Base-by-base conservation (phyloP, 768 basidiomycete genomes). In the Rhizopogon sp. region DNA sequence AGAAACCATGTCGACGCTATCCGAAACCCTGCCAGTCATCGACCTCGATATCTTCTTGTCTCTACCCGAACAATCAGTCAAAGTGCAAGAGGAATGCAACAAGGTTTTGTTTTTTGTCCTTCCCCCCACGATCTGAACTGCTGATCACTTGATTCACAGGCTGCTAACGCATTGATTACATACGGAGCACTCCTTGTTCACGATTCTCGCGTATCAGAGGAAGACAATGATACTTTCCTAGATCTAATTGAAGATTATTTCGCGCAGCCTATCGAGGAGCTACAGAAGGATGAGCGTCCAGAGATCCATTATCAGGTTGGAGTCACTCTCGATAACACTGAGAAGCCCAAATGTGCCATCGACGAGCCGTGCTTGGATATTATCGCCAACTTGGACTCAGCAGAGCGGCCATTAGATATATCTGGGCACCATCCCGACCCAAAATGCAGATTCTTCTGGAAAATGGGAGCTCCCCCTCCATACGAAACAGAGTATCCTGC, bases 211-310 rank as follows among this genome's bases (percentile, higher is more conserved):
- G 91, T 94, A 20, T 81, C 84, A 4, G 90, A 92, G 64, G 75
- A 82, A 22, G 89, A 93, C 68, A 98, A 98, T 67, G 66, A 76
- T 31, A 72, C 73, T 11, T 98, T 98, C 68, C 79, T 98, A 40
- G 89, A 97, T 72, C 76, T 96, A 45, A 77, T 95, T 42, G 95
- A 98, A 67, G 92, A 95, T 68, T 98, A 98, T 70, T 98, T 98
- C 65, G 77, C 79, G 6, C 93, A 93, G 66, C 79, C 85, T 0
- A 65, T 76, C 35, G 71, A 72, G 2, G 76, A 74, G 1, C 74
- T 98, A 54, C 76, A 79, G 74, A 76, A 81, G 60, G 95, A 98
- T 58, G 86, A 91, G 66, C 82, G 85, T 16, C 91, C 92, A 0
- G 91, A 97, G 60, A 74, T 91, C 10, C 84, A 88, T 53, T 98